A percentile compares a stretch with the other conserved stretches of the same genome.
phyloP scores from a whole-genome alignment of 2,329 filamentous ascomycete genomes.

The Penicillium sp. region DNA sequence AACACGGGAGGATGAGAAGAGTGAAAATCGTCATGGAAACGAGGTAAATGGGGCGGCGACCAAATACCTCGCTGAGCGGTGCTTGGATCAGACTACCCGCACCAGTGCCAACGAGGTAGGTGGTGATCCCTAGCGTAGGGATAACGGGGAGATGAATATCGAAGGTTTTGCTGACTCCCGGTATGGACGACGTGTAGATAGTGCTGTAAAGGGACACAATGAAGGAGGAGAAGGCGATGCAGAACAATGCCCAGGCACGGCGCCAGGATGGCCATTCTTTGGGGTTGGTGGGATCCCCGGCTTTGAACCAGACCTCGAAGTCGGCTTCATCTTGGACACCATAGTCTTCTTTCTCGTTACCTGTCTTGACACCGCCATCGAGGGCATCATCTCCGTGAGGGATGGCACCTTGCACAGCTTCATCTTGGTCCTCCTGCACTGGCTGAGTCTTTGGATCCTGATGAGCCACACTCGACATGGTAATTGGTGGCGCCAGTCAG shows the following conservation, averaged over 20 bases:
- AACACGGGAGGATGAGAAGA: slow-evolving; percentile 70
- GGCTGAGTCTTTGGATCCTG: no score
- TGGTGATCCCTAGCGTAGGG: slow-evolving; percentile 70
- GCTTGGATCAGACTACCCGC: slow-evolving; percentile 70
- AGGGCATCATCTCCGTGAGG: no score
- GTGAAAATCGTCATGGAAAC: slow-evolving; percentile 65
- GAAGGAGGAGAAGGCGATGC: slow-evolving; percentile 22
- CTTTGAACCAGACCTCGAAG: slow-evolving; percentile 19
- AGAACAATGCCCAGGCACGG: slow-evolving; percentile 12
- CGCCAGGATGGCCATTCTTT: slow-evolving; percentile 22
- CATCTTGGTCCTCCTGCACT: no score
- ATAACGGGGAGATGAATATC: slow-evolving; percentile 13
- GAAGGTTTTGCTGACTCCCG: slow-evolving; percentile 20
- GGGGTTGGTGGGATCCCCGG: slow-evolving; percentile 20
- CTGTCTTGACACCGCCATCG: no score
- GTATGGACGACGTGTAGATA: slow-evolving; percentile 21
- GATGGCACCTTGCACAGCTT: no score
- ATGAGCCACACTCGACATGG: no score
- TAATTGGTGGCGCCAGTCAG: no score
- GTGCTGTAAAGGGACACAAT: slow-evolving; percentile 24
- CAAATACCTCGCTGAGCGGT: slow-evolving; percentile 57
- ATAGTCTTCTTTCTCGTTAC: no score
- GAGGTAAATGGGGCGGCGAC: slow-evolving; percentile 63
- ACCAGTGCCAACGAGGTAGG: slow-evolving; percentile 74
- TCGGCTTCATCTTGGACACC: background rate